Base-by-base conservation (phyloP, 2,329 filamentous ascomycete species). In the Scedosporium minutisporum region DNA sequence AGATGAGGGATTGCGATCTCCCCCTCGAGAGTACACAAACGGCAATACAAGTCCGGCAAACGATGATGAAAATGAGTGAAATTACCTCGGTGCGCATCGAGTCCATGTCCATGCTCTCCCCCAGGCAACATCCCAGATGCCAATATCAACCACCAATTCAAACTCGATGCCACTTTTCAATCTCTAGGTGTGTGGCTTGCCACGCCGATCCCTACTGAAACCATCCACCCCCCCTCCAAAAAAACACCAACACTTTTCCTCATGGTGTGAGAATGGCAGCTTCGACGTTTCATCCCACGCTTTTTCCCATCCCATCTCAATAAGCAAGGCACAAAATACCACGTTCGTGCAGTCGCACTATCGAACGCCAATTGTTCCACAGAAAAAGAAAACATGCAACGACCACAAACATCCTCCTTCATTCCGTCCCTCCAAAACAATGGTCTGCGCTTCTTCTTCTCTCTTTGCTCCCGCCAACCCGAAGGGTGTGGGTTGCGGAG, bases 121-220 rank as follows among this genome's bases (percentile, higher is more conserved):
- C 33, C 33, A 38, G 33, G 33, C 33, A 38, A 38, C 33, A 38
- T 38, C 33, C 33, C 33, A 38, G 33, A 38, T 38, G 2, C 33
- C 33, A 38, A 38, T 38, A 38, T 38, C 33, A 38, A 38, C 33
- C 33, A 12, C 33, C 33, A 38, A 38, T 3, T 38, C 33, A 3
- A 38, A 38, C 6, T 38, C 33, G 33, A 6, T 6, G 33, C 18
- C 18, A 27, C 12, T 6, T 25, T 3, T n/a, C 18, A 27, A 12
- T 55, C 18, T 55, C 51, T 55, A 23, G 51, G 51, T 55, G 51
- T 55, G 51, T 55, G 51, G 51, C 51, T 55, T 55, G 51, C 23
- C 23, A 12, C 51, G 51, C 18, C 18, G 21, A 25, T 14, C 23
- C 18, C 18, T 23, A 18, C 51, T 23, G 33, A 38, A 38, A 38